A percentile compares a stretch with the other conserved stretches of the same genome.
phyloP scores from a whole-genome alignment of 1,139 yeast species.

The Torulaspora globosa region DNA sequence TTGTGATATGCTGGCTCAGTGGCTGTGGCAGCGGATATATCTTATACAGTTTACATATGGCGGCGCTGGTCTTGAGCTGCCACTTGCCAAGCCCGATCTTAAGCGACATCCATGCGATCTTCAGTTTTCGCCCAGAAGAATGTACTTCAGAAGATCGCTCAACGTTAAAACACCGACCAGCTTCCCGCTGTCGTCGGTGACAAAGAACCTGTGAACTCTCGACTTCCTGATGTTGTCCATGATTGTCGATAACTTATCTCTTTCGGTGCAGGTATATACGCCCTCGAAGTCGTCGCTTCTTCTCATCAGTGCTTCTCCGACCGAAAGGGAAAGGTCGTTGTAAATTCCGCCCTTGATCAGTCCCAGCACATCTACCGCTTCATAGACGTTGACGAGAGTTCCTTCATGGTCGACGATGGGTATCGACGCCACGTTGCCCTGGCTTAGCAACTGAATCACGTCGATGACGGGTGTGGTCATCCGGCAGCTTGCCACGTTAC shows the following conservation, averaged over 20 bases:
- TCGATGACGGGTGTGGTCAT: conserved; percentile 94
- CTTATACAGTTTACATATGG: not conserved
- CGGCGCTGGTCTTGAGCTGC: not conserved
- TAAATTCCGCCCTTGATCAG: conserved; percentile 92
- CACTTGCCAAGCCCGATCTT: not conserved
- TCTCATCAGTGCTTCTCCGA: conserved; percentile 93
- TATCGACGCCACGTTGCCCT: conserved; percentile 79
- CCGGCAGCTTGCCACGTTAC: conserved; percentile 69
- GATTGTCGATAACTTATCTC: conserved; percentile 83
- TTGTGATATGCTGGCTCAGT: not conserved
- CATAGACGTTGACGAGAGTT: conserved; percentile 82
- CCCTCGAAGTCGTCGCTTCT: conserved; percentile 97
- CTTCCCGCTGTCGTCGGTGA: conserved; percentile 77
- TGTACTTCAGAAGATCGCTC: conserved; percentile 84
- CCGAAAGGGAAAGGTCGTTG: conserved; percentile 83
- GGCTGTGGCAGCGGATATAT: not conserved
- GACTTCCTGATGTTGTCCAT: conserved; percentile 92
- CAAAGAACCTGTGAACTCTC: conserved; percentile 85
- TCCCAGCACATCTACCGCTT: conserved; percentile 91
- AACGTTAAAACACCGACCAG: conserved; percentile 82
- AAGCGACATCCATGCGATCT: not conserved
- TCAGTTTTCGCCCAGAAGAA: conserved; percentile 59
- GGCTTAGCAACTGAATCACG: conserved; percentile 77
- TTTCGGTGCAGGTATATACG: conserved; percentile 88
- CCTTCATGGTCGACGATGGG: conserved; percentile 84